Base-by-base conservation (phyloP, 2,329 filamentous ascomycete genomes). In the Aureobasidium leucospermi region DNA sequence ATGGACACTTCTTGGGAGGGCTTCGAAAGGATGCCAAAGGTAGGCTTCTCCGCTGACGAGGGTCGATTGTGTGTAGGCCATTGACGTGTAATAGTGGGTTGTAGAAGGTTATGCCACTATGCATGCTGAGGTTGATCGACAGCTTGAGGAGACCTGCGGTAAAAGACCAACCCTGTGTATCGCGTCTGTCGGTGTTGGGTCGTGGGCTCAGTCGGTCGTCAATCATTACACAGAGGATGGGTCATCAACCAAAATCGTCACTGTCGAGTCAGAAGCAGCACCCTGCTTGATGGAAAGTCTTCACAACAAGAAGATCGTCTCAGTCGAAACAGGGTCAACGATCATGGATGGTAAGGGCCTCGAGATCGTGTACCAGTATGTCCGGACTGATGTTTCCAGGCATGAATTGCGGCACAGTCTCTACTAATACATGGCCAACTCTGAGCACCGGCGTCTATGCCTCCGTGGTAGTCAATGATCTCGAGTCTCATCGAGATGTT, bases 21-120 rank as follows among this genome's bases (percentile, higher is more conserved):
- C 2, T 90, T 88, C 65, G 79, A 84, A 47, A 76, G 83, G 45
- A 80, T 91, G 6, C 87, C 88, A n/a, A 31, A 52, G 48, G 48
- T 52, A 28, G 39, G 28, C 13, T 6, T 41, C 15, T 9, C 10
- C 15, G 11, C 10, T 41, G 6, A 41, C 6, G 15, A 13, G 10
- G 11, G 6, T n/a, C 11, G 10, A 1, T 43, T 43, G 41, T 16
- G n/a, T 8, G 41, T 15, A 36, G 8, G 34, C 8, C 34, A 36
- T 36, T 36, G 34, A 36, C 23, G 8, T 59, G 2, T 49, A n/a
- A 23, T 45, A 11, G 71, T 91, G 86, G 84, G 87, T 92, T 23
- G 86, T 90, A 0, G 84, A 92, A 61, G 89, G 89, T 0, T 94
- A 93, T 66, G 78, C 77, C 4, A 90, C 87, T 0, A 86, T 92